phyloP scores from a whole-genome alignment of 495 filamentous ascomycete species.

The Penicillium lagena region DNA sequence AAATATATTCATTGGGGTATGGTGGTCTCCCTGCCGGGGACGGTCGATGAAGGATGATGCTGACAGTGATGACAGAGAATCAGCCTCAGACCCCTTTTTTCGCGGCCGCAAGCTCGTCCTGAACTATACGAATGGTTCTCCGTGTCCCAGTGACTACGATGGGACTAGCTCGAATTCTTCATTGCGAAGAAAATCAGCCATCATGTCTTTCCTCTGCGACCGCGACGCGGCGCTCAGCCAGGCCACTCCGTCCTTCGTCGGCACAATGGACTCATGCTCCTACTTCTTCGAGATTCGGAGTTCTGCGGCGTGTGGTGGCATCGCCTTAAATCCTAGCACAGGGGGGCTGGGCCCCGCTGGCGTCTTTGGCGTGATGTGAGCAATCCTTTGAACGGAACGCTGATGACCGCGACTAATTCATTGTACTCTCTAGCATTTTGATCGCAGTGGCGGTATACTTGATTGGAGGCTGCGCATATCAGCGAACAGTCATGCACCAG shows the following conservation, averaged over 20 bases:
- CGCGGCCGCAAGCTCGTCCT: slow-evolving; percentile 87
- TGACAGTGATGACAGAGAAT: slow-evolving; percentile 40
- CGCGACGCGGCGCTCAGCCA: slow-evolving; percentile 56
- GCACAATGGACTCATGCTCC: slow-evolving; percentile 81
- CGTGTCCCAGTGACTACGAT: slow-evolving; percentile 45
- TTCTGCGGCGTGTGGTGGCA: slow-evolving; percentile 72
- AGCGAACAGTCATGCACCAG: slow-evolving; percentile 90
- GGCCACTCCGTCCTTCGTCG: slow-evolving; percentile 72
- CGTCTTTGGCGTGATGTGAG: slow-evolving; percentile 89
- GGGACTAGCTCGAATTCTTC: slow-evolving; percentile 23
- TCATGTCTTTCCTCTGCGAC: slow-evolving; percentile 93
- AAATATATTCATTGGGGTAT: slow-evolving; percentile 80
- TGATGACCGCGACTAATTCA: slow-evolving; percentile 8
- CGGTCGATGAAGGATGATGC: neutral
- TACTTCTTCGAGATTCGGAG: slow-evolving; percentile 97
- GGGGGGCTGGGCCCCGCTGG: slow-evolving; percentile 73
- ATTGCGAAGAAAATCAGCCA: slow-evolving; percentile 66
- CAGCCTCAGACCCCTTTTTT: slow-evolving; percentile 65
- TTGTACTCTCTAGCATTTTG: slow-evolving; percentile 31
- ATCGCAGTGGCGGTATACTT: slow-evolving; percentile 85
- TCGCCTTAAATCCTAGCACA: slow-evolving; percentile 52
- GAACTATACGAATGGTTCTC: slow-evolving; percentile 87
- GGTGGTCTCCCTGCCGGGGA: slow-evolving; percentile 13
- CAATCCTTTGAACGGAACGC: slow-evolving; percentile 4
- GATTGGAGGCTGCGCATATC: slow-evolving; percentile 89